A percentile compares a stretch with the other conserved stretches of the same genome.
These are phyloP conservation scores for Aspergillus tubingensis DNA, from an alignment of 2,329 filamentous ascomycete species.

Conservation along the genomic window DNA sequence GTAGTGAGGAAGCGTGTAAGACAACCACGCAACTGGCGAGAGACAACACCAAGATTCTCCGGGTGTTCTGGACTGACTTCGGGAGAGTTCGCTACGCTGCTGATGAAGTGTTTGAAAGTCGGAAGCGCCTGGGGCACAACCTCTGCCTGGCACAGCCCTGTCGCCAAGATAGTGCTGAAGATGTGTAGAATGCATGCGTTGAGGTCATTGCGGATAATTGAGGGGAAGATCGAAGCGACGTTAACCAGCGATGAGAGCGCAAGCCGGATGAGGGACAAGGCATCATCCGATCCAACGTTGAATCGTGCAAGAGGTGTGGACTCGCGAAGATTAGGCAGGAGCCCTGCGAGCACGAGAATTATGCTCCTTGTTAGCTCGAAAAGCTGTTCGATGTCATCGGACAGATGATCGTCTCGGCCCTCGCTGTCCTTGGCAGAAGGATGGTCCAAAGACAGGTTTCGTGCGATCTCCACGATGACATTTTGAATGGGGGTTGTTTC, in stretches of 20 bases:
- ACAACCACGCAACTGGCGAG: constrained; percentile 78
- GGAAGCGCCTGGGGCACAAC: constrained; percentile 89
- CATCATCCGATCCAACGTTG: constrained; percentile 78
- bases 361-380: constrained; percentile 97
- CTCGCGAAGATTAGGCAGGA: constrained; percentile 71
- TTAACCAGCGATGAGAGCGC: constrained; percentile 88
- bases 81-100: constrained; percentile 61
- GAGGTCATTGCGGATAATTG: constrained; percentile 93
- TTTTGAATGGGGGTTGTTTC: constrained; percentile 85
- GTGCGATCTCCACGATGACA: constrained; percentile 91
- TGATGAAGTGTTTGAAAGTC: constrained; percentile 87
- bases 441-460: constrained; percentile 85
- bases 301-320: constrained; percentile 66
- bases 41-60: constrained; percentile 48
- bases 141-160: constrained; percentile 79
- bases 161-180: constrained; percentile 88
- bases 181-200: constrained; percentile 97
- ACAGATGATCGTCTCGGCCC: constrained; percentile 72
- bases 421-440: constrained; percentile 76
- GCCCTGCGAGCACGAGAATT: constrained; percentile 82
- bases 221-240: constrained; percentile 91
- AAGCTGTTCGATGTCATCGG: constrained; percentile 95
- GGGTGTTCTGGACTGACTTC: constrained; percentile 22
- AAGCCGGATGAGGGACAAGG: constrained; percentile 74
- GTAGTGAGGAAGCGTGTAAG: constrained; percentile 81